Conservation (phyloP, 768 basidiomycete species). For the Boletus sp. region DNA sequence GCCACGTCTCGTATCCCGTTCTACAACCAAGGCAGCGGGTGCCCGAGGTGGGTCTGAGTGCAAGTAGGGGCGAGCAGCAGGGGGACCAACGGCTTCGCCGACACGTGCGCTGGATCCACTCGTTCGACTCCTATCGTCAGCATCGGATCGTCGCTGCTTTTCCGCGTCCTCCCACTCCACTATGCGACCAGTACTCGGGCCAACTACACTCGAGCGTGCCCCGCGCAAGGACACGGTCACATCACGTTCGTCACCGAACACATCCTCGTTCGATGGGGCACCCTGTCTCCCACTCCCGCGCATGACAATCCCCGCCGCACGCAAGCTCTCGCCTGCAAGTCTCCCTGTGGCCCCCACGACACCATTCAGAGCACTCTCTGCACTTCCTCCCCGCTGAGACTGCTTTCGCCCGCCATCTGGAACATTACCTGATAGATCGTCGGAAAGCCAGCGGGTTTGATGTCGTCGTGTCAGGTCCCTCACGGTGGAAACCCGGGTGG, state of each 20-base stretch:
- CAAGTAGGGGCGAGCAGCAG: slow-evolving; percentile 20
- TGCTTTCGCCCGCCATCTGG: slow-evolving; percentile 47
- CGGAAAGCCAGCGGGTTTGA: slow-evolving; percentile 53
- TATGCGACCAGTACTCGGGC: slow-evolving; percentile 5
- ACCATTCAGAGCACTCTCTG: slow-evolving; percentile 57
- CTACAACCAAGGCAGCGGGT: slow-evolving; percentile 9
- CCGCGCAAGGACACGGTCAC: slow-evolving; percentile 13
- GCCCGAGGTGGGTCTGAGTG: slow-evolving; percentile 26
- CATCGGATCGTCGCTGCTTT: slow-evolving; percentile 13
- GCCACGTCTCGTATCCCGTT: slow-evolving; percentile 20
- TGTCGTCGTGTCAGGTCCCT: slow-evolving; percentile 48
- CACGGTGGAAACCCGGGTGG: slow-evolving; percentile 43
- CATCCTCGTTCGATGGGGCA: slow-evolving; percentile 33
- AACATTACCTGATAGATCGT: slow-evolving; percentile 37
- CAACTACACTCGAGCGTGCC: slow-evolving; percentile 11
- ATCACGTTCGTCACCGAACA: slow-evolving; percentile 31
- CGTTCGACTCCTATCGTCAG: slow-evolving; percentile 22
- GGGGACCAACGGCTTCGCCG: slow-evolving; percentile 14
- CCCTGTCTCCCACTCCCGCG: slow-evolving; percentile 28
- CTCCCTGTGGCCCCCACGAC: slow-evolving; percentile 44
- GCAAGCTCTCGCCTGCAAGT: slow-evolving; percentile 62
- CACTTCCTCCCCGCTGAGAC: slow-evolving; percentile 60
- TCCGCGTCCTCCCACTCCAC: slow-evolving; percentile 28
- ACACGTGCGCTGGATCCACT: slow-evolving; percentile 23
- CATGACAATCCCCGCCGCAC: slow-evolving; percentile 64